phyloP scores from a whole-genome alignment of 768 basidiomycete genomes.

The Boletus fagicola region DNA sequence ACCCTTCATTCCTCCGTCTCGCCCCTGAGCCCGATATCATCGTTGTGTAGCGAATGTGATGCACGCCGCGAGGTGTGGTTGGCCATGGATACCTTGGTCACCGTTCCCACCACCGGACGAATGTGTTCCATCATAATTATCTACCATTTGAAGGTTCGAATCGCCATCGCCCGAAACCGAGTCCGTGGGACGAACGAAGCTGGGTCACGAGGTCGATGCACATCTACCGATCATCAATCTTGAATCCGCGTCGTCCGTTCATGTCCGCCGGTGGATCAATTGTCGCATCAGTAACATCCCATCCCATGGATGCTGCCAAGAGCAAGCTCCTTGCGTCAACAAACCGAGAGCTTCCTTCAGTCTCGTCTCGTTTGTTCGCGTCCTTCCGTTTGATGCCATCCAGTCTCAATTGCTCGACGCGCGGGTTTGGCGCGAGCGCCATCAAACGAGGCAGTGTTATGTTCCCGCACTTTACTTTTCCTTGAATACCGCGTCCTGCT shows the following conservation, averaged over 20 bases:
- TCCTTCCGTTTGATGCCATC: not conserved
- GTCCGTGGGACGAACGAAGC: not conserved
- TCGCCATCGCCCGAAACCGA: not conserved
- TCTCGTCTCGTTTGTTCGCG: not conserved
- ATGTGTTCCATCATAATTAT: not conserved
- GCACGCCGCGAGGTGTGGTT: not conserved
- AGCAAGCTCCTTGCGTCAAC: not conserved
- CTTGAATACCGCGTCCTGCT: constrained; percentile 7
- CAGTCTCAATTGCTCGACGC: not conserved
- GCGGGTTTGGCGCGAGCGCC: no score
- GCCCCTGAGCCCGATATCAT: not conserved
- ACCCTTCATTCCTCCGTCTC: not conserved
- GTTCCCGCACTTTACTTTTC: constrained; percentile 3
- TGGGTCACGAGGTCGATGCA: not conserved
- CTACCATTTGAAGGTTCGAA: not conserved
- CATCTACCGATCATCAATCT: no score
- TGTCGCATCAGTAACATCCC: not conserved
- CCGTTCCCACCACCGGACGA: not conserved
- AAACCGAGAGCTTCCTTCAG: no score
- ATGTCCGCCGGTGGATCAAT: not conserved
- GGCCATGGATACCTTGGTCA: not conserved
- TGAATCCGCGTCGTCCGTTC: not conserved
- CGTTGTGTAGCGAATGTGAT: not conserved
- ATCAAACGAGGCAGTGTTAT: not conserved
- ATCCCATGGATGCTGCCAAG: not conserved